Evolutionary conservation across 805 yeast species (phyloP), one percentile per base, ranked within the genome.

Genomic region (Maudiozyma turicensis): DNA sequence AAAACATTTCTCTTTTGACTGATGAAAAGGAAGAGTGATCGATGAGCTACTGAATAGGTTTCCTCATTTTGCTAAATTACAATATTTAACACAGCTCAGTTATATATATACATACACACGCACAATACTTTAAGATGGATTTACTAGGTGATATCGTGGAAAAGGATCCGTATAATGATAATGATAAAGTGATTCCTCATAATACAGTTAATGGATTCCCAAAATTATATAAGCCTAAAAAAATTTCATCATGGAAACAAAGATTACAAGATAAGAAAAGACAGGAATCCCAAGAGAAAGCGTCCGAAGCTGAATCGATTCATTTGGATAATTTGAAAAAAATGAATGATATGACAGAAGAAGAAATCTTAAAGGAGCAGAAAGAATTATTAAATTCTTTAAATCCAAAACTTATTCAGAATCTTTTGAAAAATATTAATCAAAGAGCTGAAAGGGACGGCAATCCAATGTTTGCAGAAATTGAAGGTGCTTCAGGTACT

Each of bases 121-220:
- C 26, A 20, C 4, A 20, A 20, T 20, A 20, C 4, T 20, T 20
- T 20, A 35, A 5, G 30, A 84, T 84, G 90, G 84, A 82, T 62
- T 70, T 82, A 51, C 65, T 84, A 30, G 85, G 86, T 8, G 91
- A 85, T 54, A 83, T 85, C 32, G 80, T 83, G 8, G 93, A 85
- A 57, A 81, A 73, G 50, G 80, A 79, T 45, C 65, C 67, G 0
- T 60, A 54, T 7, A 60, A 64, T 7, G 50, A 46, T 8, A 28
- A 9, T 13, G 28, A 31, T 9, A 54, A 32, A 3, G 50, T 54
- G 9, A 30, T 34, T 20, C 46, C 42, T 13, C 35, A 45, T 8
- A 30, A 45, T 1, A 28, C 20, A 13, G 48, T 39, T 9, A 45
- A 42, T 20, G 70, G 70, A 29, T 66, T 66, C 49, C 70, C 70